A percentile compares a stretch with the other conserved stretches of the same genome.
Conservation (phyloP, 2,329 filamentous ascomycete species). For the Microcera coccophila region DNA sequence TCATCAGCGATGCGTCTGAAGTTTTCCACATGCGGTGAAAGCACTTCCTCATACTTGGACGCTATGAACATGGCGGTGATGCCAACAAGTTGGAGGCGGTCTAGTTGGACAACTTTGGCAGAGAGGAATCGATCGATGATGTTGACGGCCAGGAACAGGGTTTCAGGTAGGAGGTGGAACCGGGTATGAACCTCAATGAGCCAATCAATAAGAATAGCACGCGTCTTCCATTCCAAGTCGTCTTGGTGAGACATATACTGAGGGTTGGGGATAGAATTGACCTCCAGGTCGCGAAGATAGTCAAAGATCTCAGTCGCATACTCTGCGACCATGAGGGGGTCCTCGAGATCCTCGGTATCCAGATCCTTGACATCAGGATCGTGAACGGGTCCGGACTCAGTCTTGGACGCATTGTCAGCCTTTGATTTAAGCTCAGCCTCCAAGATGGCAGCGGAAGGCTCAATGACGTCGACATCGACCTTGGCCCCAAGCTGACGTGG, state of each 20-base stretch:
- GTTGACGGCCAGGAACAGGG: slow-evolving; percentile 94
- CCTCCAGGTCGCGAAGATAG: slow-evolving; percentile 84
- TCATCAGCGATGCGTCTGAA: slow-evolving; percentile 97
- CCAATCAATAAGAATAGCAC: slow-evolving; percentile 96
- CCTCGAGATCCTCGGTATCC: slow-evolving; percentile 83
- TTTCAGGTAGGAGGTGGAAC: slow-evolving; percentile 93
- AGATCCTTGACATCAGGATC: slow-evolving; percentile 54
- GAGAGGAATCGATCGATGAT: slow-evolving; percentile 98
- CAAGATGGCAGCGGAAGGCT: neutral
- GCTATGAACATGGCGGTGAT: slow-evolving; percentile 99
- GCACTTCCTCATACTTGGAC: slow-evolving; percentile 97
- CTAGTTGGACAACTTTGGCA: slow-evolving; percentile 89
- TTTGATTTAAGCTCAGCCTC: slow-evolving; percentile 11
- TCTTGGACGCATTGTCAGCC: slow-evolving; percentile 14
- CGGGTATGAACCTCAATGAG: slow-evolving; percentile 96
- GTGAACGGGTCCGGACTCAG: slow-evolving; percentile 7
- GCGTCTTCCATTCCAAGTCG: slow-evolving; percentile 97
- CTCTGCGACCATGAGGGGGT: slow-evolving; percentile 96
- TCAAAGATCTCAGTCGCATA: slow-evolving; percentile 98
- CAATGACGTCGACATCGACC: slow-evolving; percentile 19
- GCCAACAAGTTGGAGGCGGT: slow-evolving; percentile 92
- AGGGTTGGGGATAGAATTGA: slow-evolving; percentile 74
- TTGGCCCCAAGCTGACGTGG: slow-evolving; percentile 10
- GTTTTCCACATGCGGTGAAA: slow-evolving; percentile 94
- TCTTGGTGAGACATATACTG: slow-evolving; percentile 94